Evolutionary conservation across 306 rosid genomes (phyloP).

Genomic region (Fragaria iinumae): DNA sequence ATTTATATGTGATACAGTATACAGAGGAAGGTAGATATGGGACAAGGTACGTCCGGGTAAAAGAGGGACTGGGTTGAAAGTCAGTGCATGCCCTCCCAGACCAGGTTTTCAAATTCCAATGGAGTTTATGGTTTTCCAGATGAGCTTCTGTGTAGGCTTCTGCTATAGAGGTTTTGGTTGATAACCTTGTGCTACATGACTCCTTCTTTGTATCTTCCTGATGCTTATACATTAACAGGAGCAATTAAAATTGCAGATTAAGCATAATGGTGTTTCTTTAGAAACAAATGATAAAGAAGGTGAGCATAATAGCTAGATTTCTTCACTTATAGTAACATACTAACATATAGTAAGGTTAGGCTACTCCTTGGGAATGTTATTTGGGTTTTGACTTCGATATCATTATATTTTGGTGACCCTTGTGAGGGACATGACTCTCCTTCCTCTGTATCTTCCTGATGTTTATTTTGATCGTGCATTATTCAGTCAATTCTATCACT

Average conservation of each 20-base stretch:
- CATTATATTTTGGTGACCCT: neutral
- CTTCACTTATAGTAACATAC: neutral
- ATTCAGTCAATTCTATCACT: neutral
- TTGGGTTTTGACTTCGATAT: conserved; percentile 3
- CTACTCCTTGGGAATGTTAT: neutral
- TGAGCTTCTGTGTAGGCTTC: neutral
- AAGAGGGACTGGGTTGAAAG: neutral
- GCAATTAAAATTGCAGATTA: neutral
- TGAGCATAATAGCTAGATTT: neutral
- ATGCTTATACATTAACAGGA: neutral
- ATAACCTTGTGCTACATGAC: neutral
- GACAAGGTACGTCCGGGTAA: neutral
- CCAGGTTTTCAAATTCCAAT: neutral
- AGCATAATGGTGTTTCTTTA: neutral
- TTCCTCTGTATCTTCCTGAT: neutral
- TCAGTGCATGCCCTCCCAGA: neutral
- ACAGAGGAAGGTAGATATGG: neutral
- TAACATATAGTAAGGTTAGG: neutral
- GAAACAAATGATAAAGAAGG: neutral
- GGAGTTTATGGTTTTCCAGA: neutral
- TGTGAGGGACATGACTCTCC: neutral
- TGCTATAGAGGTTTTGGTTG: neutral
- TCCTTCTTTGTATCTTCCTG: neutral
- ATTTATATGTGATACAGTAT: neutral
- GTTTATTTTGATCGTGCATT: neutral